Percentiles rank a stretch among this genome's conserved stretches.
Evolutionary conservation across 2,329 filamentous ascomycete species (phyloP).

Genomic region (Epichloe amarillans): DNA sequence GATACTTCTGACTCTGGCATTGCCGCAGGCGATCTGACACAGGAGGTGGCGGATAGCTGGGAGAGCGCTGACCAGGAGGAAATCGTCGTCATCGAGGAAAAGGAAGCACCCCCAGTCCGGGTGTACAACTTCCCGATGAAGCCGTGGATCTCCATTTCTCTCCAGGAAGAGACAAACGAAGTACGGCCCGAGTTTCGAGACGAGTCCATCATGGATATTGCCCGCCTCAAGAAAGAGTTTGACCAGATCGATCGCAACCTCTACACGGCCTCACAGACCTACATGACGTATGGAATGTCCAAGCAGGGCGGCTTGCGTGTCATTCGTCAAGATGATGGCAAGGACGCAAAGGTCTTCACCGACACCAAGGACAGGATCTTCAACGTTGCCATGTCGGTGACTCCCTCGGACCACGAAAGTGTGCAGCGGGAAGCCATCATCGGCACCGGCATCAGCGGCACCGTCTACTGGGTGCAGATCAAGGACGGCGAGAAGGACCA

Average conservation of each 20-base stretch:
- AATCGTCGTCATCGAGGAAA: slow-evolving; percentile 51
- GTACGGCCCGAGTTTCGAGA: slow-evolving; percentile 55
- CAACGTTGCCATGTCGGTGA: slow-evolving; percentile 74
- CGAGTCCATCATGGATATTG: slow-evolving; percentile 80
- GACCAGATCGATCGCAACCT: slow-evolving; percentile 93
- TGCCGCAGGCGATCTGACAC: slow-evolving; percentile 41
- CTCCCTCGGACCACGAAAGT: slow-evolving; percentile 39
- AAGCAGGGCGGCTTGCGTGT: slow-evolving; percentile 88
- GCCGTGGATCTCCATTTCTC: slow-evolving; percentile 82
- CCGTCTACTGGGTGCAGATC: slow-evolving; percentile 89
- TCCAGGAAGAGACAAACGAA: slow-evolving; percentile 45
- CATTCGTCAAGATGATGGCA: slow-evolving; percentile 86
- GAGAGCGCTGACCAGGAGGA: slow-evolving; percentile 71
- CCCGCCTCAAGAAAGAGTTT: slow-evolving; percentile 91
- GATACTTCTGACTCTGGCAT: slow-evolving; percentile 36
- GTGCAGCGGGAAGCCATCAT: slow-evolving; percentile 69
- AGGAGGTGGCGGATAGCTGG: slow-evolving; percentile 71
- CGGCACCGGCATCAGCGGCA: slow-evolving; percentile 84
- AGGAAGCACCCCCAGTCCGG: slow-evolving; percentile 52
- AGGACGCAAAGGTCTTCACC: slow-evolving; percentile 82
- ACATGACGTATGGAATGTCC: slow-evolving; percentile 88
- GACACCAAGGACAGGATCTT: slow-evolving; percentile 89
- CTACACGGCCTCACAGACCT: slow-evolving; percentile 75
- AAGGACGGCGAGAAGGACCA: slow-evolving; percentile 65
- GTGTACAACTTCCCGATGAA: slow-evolving; percentile 96